Evolutionary conservation across 2,329 filamentous ascomycete genomes (phyloP), one percentile per base, ranked within the genome.

Genomic region (Purpureocillium takamizusanense): DNA sequence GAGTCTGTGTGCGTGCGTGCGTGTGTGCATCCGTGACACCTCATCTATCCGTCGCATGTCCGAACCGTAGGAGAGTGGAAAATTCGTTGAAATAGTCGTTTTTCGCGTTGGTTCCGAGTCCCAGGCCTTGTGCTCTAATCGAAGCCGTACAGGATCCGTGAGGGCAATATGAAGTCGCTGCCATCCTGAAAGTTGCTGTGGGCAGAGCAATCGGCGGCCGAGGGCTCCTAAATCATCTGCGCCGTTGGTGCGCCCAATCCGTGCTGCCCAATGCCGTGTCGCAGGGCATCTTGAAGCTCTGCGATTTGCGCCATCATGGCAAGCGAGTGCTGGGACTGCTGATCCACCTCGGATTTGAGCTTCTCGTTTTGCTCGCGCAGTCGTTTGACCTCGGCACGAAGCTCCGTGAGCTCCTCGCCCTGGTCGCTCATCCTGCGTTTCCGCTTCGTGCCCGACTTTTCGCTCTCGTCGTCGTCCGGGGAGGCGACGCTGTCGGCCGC

Each of bases 361-460:
- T 79, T 74, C 45, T 77, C 67, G 42, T 82, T 80, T 55, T 86
- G 81, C 33, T 65, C 65, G n/a, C 74, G 70, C 28, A 86, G 61
- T 27, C 79, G 70, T 60, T 83, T 84, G 43, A 83, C 61, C 53
- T 86, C 79, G 34, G 77, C 71, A 15, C 74, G 76, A 25, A 85
- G 62, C 33, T 75, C 72, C 14, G 59, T 61, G 3, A 83, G 55
- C 30, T 74, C 72, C 33, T 66, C 62, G 2, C 47, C 45, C n/a
- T 48, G 49, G n/a, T 47, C 56, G 31, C 56, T 63, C 2, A 46
- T 44, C 28, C 52, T 50, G 9, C 62, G 59, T 56, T 74, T 74
- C 45, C 72, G 67, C 60, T 74, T 76, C 42, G 55, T 53, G 34
- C 65, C 61, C 2, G 57, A 53, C 39, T 59, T 60, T 42, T 70